Evolutionary conservation across 2,329 filamentous ascomycete species (phyloP).

Genomic region (Aspergillus sp.): DNA sequence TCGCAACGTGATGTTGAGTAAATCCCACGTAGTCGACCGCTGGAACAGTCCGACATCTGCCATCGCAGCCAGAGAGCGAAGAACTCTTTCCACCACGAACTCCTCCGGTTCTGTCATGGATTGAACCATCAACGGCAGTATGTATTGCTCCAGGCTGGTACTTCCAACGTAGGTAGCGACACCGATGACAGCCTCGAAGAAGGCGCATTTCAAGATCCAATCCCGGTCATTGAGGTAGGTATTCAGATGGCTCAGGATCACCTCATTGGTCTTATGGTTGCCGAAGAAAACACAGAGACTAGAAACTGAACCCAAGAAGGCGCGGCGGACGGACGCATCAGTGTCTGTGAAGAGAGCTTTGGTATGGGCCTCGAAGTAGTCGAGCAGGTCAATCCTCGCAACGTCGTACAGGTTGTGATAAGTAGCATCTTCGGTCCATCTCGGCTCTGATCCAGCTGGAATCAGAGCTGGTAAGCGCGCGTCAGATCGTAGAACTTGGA

Average conservation of each 20-base stretch:
- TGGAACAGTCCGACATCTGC: constrained; percentile 83
- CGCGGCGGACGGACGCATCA: constrained; percentile 77
- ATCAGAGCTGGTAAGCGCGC: constrained; percentile 71
- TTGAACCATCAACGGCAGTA: constrained; percentile 90
- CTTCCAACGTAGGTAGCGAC: constrained; percentile 87
- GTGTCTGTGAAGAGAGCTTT: constrained; percentile 83
- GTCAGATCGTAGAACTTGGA: constrained; percentile 77
- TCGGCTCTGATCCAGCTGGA: constrained; percentile 66
- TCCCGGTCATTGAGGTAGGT: constrained; percentile 95
- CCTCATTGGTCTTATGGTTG: constrained; percentile 83
- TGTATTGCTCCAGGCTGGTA: constrained; percentile 86
- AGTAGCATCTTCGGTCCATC: constrained; percentile 58
- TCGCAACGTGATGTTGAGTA: constrained; percentile 73
- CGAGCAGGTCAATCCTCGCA: constrained; percentile 73
- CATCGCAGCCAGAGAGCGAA: constrained; percentile 82
- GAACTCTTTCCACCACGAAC: constrained; percentile 82
- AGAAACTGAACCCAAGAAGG: constrained; percentile 85
- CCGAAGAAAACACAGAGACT: constrained; percentile 94
- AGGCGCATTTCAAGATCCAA: constrained; percentile 93
- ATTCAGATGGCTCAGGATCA: constrained; percentile 92
- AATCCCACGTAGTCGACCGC: constrained; percentile 74
- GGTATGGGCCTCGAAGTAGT: constrained; percentile 78
- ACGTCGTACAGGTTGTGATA: constrained; percentile 83
- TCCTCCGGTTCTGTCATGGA: constrained; percentile 89
- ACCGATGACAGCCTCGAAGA: constrained; percentile 91